These are phyloP conservation scores for Aspergillus phoenicis DNA, from an alignment of 2,329 filamentous ascomycete species.

Conservation along the genomic window DNA sequence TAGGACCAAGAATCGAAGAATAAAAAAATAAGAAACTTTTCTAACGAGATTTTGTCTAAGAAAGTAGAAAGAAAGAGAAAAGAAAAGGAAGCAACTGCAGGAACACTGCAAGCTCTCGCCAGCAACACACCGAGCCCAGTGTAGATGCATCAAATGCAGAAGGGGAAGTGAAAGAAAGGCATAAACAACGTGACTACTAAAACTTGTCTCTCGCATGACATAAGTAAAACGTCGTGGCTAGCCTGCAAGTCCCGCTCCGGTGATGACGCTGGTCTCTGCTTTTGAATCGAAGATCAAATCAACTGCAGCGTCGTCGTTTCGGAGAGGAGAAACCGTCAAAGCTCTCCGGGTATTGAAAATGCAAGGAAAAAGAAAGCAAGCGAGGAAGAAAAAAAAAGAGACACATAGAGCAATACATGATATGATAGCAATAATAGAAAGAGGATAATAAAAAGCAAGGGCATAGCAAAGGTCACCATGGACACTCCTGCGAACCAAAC, in stretches of 20 bases:
- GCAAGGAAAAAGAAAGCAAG: conserved; percentile 18
- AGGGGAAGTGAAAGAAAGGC: conserved; percentile 17
- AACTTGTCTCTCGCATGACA: conserved; percentile 19
- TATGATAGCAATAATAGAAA: not conserved
- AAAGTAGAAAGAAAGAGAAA: conserved; percentile 14
- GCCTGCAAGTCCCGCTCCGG: conserved; percentile 19
- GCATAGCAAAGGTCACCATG: not conserved
- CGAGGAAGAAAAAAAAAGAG: not conserved
- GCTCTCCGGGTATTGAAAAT: conserved; percentile 33
- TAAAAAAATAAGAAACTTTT: conserved; percentile 24
- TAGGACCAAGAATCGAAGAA: conserved; percentile 8
- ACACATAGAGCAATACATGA: conserved; percentile 1
- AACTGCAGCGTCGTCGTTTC: conserved; percentile 6
- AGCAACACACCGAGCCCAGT: conserved; percentile 34
- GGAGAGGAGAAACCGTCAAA: conserved; percentile 19
- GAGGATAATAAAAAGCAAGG: conserved; percentile 2
- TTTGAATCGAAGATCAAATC: not conserved
- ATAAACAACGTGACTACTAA: conserved; percentile 9
- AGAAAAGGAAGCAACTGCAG: conserved; percentile 1
- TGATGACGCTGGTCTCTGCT: not conserved
- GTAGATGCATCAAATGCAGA: conserved; percentile 25
- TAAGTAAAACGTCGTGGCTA: conserved; percentile 23
- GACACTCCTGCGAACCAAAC: conserved; percentile 17
- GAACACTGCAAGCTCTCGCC: conserved; percentile 16
- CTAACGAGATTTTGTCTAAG: conserved; percentile 30